phyloP scores from a whole-genome alignment of 2,329 filamentous ascomycete genomes.

The Thermothelomyces thermophilus region DNA sequence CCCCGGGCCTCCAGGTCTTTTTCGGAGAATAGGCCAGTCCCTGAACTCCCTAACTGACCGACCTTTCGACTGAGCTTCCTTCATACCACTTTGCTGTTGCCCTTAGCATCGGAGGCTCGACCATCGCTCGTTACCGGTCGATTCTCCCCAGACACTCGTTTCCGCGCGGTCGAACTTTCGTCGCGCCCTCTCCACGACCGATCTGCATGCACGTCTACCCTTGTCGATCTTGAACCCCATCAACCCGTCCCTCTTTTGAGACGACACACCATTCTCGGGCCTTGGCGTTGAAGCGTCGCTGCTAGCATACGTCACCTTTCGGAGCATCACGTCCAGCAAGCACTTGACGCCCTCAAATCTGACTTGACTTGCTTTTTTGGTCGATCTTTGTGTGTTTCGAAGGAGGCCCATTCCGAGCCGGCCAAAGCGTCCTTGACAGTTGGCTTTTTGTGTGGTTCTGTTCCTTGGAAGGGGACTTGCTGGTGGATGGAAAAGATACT shows the following conservation, averaged over 20 bases:
- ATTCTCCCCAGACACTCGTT: constrained; percentile 17
- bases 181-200: not conserved
- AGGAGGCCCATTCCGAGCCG: not conserved
- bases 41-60: not conserved
- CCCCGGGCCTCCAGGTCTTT: not conserved
- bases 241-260: constrained; percentile 1
- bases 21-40: not conserved
- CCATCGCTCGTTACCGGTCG: not conserved
- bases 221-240: constrained; percentile 9
- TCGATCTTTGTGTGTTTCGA: not conserved
- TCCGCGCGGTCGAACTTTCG: not conserved
- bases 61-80: not conserved
- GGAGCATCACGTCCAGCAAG: not conserved
- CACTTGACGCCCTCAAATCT: too few relatives aligned
- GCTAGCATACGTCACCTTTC: constrained; percentile 9
- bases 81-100: constrained; percentile 1
- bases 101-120: constrained; percentile 4
- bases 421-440: too few relatives aligned
- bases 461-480: too few relatives aligned
- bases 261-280: not conserved
- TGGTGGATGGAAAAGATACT: too few relatives aligned
- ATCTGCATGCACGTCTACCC: not conserved
- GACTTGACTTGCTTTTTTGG: too few relatives aligned
- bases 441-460: too few relatives aligned
- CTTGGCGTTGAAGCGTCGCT: constrained; percentile 11